These are phyloP conservation scores for Calonectria multiphialidica DNA, from an alignment of 2,329 filamentous ascomycete genomes.

Conservation along the genomic window DNA sequence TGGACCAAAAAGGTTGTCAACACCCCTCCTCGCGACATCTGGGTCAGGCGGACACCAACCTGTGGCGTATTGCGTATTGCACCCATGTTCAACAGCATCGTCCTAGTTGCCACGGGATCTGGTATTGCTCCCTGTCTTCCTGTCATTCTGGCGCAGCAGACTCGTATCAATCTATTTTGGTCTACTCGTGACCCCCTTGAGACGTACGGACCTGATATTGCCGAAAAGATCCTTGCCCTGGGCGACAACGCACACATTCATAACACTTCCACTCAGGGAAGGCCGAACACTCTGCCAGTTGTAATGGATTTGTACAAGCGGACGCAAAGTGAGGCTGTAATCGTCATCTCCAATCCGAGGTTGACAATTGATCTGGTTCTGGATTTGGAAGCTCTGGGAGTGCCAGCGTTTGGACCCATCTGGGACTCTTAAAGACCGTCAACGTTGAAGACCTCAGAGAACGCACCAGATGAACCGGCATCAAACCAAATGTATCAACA, in stretches of 20 bases:
- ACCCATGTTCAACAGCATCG: constrained; percentile 69
- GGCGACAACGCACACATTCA: background rate
- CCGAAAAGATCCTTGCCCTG: background rate
- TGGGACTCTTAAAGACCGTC: background rate
- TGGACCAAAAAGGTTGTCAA: constrained; percentile 71
- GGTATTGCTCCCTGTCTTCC: constrained; percentile 62
- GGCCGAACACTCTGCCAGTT: background rate
- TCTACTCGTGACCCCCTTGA: background rate
- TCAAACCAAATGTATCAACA: background rate
- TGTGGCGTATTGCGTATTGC: constrained; percentile 74
- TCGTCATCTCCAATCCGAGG: background rate
- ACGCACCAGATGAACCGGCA: background rate
- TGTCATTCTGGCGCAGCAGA: background rate
- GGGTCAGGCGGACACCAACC: constrained; percentile 72
- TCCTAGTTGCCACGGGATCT: constrained; percentile 76
- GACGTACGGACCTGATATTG: background rate
- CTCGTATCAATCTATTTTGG: background rate
- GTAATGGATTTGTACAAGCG: background rate
- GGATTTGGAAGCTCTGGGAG: background rate
- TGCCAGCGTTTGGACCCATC: background rate
- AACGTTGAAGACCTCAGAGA: too few relatives aligned
- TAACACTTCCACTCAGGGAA: background rate
- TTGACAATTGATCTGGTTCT: background rate
- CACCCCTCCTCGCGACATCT: constrained; percentile 68
- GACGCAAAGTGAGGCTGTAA: background rate